Conservation (phyloP, 352 stramenopile genomes). For the Globisporangium heterothallicum region DNA sequence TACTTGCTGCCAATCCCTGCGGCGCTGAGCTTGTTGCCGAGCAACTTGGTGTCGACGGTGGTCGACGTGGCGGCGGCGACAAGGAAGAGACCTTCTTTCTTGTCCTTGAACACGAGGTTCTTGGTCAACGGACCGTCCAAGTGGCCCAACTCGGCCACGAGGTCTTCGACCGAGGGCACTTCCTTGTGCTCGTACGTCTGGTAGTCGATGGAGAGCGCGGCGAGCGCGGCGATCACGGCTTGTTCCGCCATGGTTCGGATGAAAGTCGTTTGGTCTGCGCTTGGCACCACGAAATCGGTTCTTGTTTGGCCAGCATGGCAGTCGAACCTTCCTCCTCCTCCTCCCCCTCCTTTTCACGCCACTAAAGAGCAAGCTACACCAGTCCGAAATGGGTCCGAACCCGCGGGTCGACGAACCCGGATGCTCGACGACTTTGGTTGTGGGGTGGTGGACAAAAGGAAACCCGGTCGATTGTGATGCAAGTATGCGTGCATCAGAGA, state of each 20-base stretch:
- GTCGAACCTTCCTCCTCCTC: background rate
- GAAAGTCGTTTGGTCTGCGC: background rate
- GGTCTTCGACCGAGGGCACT: slow-evolving; percentile 67
- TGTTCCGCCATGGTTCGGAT: slow-evolving; percentile 37
- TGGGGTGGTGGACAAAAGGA: too few species aligned
- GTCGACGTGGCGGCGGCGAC: slow-evolving; percentile 80
- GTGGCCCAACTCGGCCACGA: slow-evolving; percentile 64
- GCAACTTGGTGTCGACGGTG: slow-evolving; percentile 89
- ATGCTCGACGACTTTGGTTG: too few species aligned
- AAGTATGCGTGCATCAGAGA: too few species aligned
- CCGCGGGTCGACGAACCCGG: too few species aligned
- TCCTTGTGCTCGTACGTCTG: slow-evolving; percentile 49
- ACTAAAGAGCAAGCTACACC: background rate
- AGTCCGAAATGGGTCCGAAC: slow-evolving; percentile 1
- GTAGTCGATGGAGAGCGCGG: slow-evolving; percentile 50
- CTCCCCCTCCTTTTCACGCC: background rate
- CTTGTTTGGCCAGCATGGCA: too few species aligned
- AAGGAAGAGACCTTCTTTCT: slow-evolving; percentile 96
- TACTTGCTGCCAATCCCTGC: slow-evolving; percentile 77
- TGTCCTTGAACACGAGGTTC: slow-evolving; percentile 98
- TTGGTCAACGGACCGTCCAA: slow-evolving; percentile 89
- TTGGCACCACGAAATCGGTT: slow-evolving; percentile 14
- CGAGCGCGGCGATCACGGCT: slow-evolving; percentile 52
- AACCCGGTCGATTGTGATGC: too few species aligned
- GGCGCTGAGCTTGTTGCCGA: slow-evolving; percentile 78